Evolutionary conservation across 768 basidiomycete genomes (phyloP), one percentile per base, ranked within the genome.

Genomic region (Chalciporus sphaerocephalus): DNA sequence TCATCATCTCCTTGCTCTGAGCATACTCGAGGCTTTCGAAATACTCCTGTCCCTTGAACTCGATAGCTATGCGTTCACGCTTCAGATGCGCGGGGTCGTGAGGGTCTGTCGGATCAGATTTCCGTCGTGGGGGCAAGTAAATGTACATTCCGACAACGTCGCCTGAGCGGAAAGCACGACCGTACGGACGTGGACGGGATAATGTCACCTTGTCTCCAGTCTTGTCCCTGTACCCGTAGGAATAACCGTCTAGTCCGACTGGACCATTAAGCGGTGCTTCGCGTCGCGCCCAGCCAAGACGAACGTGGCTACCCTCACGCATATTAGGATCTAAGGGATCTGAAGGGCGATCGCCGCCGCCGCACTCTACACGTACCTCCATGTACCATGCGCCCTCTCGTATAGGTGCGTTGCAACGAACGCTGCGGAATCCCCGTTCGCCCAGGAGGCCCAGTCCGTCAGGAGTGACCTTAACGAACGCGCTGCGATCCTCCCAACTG

Each of bases 121-220:
- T 62, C 24, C 81, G 77, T 24, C 76, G 75, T 0, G 78, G 74
- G 4, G 96, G 95, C 6, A 98, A 79, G 30, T 79, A 87, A 41
- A 99, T 90, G 63, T 94, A 89, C 80, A 98, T 85, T 18, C 96
- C 96, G 38, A 98, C 70, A 16, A 93, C 85, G 66, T 97, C 92
- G 6, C 92, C 92, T 1, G 91, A 77, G 42, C 72, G 73, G 60
- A 88, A 95, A 0, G 80, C 54, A 25, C 69, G 66, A 5, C 88
- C 91, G 57, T 96, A 98, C 7, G 84, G 74, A 37, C 81, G 78
- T 11, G 85, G 85, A 36, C 89, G 78, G 1, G 93, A 90, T 9
- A 93, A 69, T 2, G 87, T 85, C 34, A 95, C 83, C 66, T 90
- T 93, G 51, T 98, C 91, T 11, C 96, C 95, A 0, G 83, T 85